These are phyloP conservation scores for Dothistroma septosporum DNA, from an alignment of 2,329 filamentous ascomycete genomes.

Conservation along the genomic window DNA sequence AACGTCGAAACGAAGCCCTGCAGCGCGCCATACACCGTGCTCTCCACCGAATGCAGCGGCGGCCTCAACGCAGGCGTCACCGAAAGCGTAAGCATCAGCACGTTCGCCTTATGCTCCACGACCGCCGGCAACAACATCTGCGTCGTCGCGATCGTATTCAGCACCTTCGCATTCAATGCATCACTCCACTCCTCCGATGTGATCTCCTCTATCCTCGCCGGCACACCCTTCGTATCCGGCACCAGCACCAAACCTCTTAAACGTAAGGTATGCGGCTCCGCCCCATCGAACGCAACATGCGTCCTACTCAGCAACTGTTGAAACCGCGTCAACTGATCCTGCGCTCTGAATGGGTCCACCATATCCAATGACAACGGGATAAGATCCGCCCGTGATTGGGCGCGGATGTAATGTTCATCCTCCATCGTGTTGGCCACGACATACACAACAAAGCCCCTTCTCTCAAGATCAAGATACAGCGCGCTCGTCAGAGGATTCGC, in stretches of 20 bases:
- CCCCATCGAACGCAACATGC: conserved; percentile 70
- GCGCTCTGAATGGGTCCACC: conserved; percentile 66
- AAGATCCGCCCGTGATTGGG: conserved; percentile 75
- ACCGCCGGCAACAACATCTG: conserved; percentile 70
- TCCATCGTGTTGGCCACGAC: conserved; percentile 80
- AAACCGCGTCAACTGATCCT: conserved; percentile 67
- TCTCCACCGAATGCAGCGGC: conserved; percentile 80
- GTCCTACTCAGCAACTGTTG: conserved; percentile 66
- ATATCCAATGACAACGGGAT: conserved; percentile 78
- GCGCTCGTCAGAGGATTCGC: conserved; percentile 79
- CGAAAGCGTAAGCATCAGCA: conserved; percentile 73
- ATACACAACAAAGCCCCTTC: conserved; percentile 89
- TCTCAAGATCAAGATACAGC: conserved; percentile 79
- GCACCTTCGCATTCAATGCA: conserved; percentile 84
- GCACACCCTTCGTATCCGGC: conserved; percentile 58
- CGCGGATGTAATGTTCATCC: conserved; percentile 74
- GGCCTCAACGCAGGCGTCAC: conserved; percentile 76
- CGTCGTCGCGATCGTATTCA: conserved; percentile 82
- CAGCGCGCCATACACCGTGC: conserved; percentile 79
- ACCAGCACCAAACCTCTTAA: conserved; percentile 79
- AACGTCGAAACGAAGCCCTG: conserved; percentile 79
- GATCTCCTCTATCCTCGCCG: conserved; percentile 79
- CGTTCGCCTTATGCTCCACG: conserved; percentile 55
- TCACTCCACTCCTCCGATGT: conserved; percentile 81
- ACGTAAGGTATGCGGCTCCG: conserved; percentile 69